Base-by-base conservation (phyloP, 2,329 filamentous ascomycete genomes). In the Fusarium torreyae region DNA sequence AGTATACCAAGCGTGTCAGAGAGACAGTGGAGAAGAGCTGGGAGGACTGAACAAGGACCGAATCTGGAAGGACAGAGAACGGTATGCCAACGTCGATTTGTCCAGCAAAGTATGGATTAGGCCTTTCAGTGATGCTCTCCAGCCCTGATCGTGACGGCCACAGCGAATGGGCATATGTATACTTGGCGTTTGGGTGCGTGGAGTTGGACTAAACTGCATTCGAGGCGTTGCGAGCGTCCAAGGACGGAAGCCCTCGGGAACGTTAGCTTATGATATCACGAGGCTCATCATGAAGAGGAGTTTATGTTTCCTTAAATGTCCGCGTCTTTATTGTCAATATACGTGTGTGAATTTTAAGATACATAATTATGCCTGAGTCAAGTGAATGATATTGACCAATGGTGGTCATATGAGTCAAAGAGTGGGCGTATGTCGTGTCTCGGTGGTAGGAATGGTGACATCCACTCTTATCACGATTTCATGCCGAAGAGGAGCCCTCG, bases 11-110 rank as follows among this genome's bases (percentile, higher is more conserved):
- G 85, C 87, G 94, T 18, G 96, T 99, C 43, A 87, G 94, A 48
- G 96, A 98, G 84, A 98, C 95, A 0, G 96, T 99, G 17, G 96
- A 99, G 86, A 98, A 98, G 88, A 98, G 95, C 84, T 99, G 96
- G 96, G 96, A 98, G 69, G 95, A 98, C 76, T 97, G 75, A 78
- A 51, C 11, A 18, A 51, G 24, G 20, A 51, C 34, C 42, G 17
- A 53, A 50, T n/a, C 40, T 17, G 43, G 42, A 45, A 40, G 50
- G 60, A 70, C 46, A 68, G 58, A 57, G 44, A 59, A 56, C 66
- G 66, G 66, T 70, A 69, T 69, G 57, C 66, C 66, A 69, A 69
- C 66, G 66, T 70, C 66, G 38, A 44, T 50, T 52, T 70, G 66
- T 70, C 66, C 62, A 58, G 49, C 34, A 49, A 64, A 44, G 48